Evolutionary conservation across 768 basidiomycete genomes (phyloP).

Genomic region (Calocera cornea): DNA sequence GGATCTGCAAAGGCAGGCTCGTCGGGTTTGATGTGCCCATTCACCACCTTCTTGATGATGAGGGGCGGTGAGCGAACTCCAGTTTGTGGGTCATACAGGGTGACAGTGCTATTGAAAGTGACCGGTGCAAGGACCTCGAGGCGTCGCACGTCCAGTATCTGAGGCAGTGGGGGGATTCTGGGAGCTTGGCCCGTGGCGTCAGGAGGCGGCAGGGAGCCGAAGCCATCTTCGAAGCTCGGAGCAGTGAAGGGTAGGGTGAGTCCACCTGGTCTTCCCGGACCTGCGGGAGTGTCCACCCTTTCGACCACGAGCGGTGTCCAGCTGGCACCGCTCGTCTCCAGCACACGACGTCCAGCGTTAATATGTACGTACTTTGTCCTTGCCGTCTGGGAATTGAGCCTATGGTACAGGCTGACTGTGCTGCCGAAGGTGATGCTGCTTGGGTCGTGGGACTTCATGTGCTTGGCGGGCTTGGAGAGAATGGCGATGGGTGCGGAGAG

Average conservation of each 20-base stretch:
- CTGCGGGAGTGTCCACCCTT: not conserved
- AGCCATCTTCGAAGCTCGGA: not conserved
- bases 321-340: slow-evolving; percentile 1
- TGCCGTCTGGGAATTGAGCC: slow-evolving; percentile 92
- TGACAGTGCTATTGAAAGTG: slow-evolving; percentile 81
- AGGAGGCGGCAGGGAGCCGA: not conserved
- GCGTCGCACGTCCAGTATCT: not conserved
- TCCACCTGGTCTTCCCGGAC: not conserved
- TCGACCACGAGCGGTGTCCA: slow-evolving; percentile 2
- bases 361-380: slow-evolving; percentile 96
- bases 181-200: not conserved
- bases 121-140: slow-evolving; percentile 27
- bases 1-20: slow-evolving; percentile 27
- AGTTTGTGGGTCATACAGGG: slow-evolving; percentile 69
- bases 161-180: not conserved
- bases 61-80: slow-evolving; percentile 78
- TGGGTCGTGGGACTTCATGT: slow-evolving; percentile 84
- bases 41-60: slow-evolving; percentile 84
- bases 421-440: slow-evolving; percentile 82
- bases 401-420: slow-evolving; percentile 85
- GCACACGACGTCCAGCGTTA: slow-evolving; percentile 46
- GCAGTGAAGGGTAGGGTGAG: not conserved
- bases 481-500: slow-evolving; percentile 85
- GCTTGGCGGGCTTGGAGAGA: slow-evolving; percentile 95
- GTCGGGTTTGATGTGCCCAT: slow-evolving; percentile 71